Conservation (phyloP, 345 rosid genomes). For the Citrus reticulata region DNA sequence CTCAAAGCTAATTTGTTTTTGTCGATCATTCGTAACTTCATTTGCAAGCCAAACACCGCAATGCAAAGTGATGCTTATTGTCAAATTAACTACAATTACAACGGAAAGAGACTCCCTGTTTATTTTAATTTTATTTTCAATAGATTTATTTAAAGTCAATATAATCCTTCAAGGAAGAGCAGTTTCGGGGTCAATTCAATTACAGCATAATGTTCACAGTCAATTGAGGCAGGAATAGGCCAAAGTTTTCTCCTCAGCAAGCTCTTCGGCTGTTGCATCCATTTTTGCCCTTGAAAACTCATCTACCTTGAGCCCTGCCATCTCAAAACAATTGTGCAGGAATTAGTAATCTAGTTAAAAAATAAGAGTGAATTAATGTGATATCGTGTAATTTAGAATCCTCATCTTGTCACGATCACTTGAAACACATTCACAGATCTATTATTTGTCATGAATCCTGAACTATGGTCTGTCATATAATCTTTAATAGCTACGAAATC, state of each 20-base stretch:
- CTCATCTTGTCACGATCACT: no score
- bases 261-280: conserved; percentile 77
- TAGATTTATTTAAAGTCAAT: not conserved
- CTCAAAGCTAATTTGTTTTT: no score
- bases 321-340: not conserved
- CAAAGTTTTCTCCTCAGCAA: conserved; percentile 66
- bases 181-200: not conserved
- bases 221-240: conserved; percentile 55
- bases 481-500: no score
- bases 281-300: conserved; percentile 67
- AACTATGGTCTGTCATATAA: not conserved
- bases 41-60: not conserved
- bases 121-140: not conserved
- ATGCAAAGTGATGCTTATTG: not conserved
- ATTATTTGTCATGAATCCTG: not conserved
- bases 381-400: not conserved
- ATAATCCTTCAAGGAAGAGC: not conserved
- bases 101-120: not conserved
- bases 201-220: not conserved
- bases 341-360: not conserved
- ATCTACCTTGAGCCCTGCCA: conserved; percentile 57
- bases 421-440: no score
- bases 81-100: not conserved
- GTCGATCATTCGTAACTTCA: no score
- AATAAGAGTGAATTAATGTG: not conserved